Evolutionary conservation across 352 stramenopile species (phyloP), one percentile per base, ranked within the genome.

Genomic region (Blastocystis sp.): DNA sequence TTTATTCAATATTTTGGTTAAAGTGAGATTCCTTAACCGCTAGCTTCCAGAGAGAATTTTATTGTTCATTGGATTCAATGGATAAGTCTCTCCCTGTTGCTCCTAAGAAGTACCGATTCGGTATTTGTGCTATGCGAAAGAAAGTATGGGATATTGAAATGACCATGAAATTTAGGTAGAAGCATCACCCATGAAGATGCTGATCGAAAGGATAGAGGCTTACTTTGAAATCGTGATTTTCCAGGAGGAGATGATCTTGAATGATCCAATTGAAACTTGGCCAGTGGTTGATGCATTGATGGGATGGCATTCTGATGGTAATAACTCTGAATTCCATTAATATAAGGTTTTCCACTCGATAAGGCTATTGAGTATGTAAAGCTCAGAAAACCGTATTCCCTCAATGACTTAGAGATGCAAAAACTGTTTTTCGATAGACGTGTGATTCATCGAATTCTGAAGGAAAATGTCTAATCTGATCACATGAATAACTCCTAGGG

Each of bases 41-140:
- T 48, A 48, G 40, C 9, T 9, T 9, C 9, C 40, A 48, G 40
- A 48, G 40, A 48, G 40, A 48, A 48, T 48, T 48, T 9, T 48
- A 48, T 9, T 48, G 40, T 48, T 48, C 40, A 48, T 48, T 9
- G 40, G 40, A 48, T 48, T 5, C 27, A 69, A 84, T 84, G 73
- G 73, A 84, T 48, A 62, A 64, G 22, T 84, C 73, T 22, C 27
- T 84, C 11, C 73, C 73, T n/a, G 33, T 84, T 37, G 73, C 73
- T 68, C 73, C 73, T 15, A 84, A 84, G 73, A 84, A 84, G 24
- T 84, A 84, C 56, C 81, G 68, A 17, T 88, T 99, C 5, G 97
- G 96, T 42, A 96, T 99, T 57, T 99, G 96, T 90, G 97, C 97
- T 59, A 98, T 99, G 96, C 95, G 98, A 91, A 99, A 99, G 92